phyloP scores from a whole-genome alignment of 2,329 filamentous ascomycete species.

The Penicillium sp. region DNA sequence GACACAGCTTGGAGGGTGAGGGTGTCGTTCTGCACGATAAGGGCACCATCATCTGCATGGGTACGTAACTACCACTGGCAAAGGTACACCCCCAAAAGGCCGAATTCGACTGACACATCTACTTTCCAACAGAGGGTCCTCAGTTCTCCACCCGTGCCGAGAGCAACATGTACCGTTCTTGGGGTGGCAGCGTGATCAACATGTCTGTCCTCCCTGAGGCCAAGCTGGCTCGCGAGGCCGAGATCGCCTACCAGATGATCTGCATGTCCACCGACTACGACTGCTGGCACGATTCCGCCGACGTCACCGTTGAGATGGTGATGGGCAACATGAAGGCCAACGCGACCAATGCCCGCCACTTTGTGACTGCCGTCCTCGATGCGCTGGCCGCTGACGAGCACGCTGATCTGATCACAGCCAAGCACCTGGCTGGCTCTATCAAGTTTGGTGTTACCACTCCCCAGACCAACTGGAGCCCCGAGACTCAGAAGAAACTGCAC shows the following conservation, averaged over 20 bases:
- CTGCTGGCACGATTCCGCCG: constrained; percentile 84
- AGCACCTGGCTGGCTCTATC: constrained; percentile 76
- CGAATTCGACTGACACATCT: neutral
- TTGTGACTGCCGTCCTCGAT: constrained; percentile 86
- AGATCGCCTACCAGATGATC: constrained; percentile 97
- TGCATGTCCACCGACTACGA: constrained; percentile 99
- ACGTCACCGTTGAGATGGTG: constrained; percentile 94
- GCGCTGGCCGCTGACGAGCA: constrained; percentile 79
- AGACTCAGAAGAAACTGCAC: constrained; percentile 76
- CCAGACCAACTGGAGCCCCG: constrained; percentile 69
- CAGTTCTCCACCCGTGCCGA: constrained; percentile 97
- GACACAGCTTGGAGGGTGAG: constrained; percentile 76
- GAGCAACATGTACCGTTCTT: constrained; percentile 89
- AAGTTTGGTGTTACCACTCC: constrained; percentile 87
- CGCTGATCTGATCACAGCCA: constrained; percentile 73
- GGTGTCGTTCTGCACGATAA: constrained; percentile 81
- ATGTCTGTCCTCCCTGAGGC: constrained; percentile 96
- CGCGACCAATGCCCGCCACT: constrained; percentile 78
- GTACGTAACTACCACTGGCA: constrained; percentile 51
- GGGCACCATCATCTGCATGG: constrained; percentile 90
- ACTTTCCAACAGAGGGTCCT: constrained; percentile 72
- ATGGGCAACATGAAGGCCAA: constrained; percentile 96
- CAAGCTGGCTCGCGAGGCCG: constrained; percentile 93
- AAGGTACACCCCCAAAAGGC: neutral
- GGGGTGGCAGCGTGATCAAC: constrained; percentile 95